These are phyloP conservation scores for Plectosphaerella plurivora DNA, from an alignment of 2,329 filamentous ascomycete species.

Conservation along the genomic window DNA sequence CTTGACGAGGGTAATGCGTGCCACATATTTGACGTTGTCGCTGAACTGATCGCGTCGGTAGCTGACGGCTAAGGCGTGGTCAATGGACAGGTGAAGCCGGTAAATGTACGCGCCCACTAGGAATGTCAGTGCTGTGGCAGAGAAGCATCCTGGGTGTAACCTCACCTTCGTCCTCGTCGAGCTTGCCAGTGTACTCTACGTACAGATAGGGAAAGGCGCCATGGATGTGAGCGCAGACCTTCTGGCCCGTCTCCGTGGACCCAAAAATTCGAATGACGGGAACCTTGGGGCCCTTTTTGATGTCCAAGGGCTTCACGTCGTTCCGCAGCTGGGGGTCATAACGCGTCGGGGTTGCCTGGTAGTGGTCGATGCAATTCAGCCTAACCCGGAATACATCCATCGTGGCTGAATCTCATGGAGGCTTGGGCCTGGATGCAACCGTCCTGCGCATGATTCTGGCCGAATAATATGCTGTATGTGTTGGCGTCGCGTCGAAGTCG, in stretches of 20 bases:
- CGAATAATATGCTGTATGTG: not conserved
- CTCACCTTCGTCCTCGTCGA: conserved; percentile 65
- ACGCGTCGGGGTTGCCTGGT: conserved; percentile 72
- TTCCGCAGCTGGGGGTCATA: conserved; percentile 77
- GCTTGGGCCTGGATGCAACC: not conserved
- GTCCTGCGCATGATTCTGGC: not conserved
- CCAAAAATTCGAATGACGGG: conserved; percentile 90
- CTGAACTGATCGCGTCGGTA: conserved; percentile 73
- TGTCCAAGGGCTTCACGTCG: conserved; percentile 53
- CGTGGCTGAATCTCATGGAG: conserved; percentile 9
- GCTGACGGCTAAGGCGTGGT: conserved; percentile 81
- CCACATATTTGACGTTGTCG: conserved; percentile 69
- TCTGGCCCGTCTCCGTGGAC: conserved; percentile 89
- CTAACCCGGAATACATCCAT: conserved; percentile 81
- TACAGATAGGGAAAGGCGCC: conserved; percentile 96
- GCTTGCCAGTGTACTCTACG: conserved; percentile 72
- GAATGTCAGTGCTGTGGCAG: not conserved
- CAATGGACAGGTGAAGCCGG: conserved; percentile 78
- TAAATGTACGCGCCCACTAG: conserved; percentile 72
- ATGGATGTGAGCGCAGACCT: conserved; percentile 92
- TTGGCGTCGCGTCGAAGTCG: too few species aligned
- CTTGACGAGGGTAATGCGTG: conserved; percentile 87
- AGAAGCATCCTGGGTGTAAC: not conserved
- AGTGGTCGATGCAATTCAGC: conserved; percentile 94
- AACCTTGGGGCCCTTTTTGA: conserved; percentile 64